Evolutionary conservation across 2,329 filamentous ascomycete species (phyloP).

Genomic region (Akanthomyces muscarius): DNA sequence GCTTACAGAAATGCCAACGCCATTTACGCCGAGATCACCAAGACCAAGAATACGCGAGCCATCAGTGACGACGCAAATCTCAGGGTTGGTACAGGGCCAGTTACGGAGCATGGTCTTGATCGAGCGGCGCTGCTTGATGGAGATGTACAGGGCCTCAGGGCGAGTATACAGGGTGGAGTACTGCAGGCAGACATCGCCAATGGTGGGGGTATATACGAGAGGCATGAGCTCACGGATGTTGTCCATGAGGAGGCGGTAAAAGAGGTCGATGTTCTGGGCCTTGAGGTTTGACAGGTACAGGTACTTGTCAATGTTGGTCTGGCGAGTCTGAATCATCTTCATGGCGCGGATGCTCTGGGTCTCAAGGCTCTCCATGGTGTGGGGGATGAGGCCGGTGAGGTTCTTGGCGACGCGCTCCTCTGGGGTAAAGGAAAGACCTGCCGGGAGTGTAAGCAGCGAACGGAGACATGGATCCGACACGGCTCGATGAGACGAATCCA

Average conservation of each 20-base stretch:
- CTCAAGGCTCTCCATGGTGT: slow-evolving; percentile 57
- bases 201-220: slow-evolving; percentile 82
- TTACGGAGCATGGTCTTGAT: slow-evolving; percentile 85
- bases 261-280: slow-evolving; percentile 72
- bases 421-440: slow-evolving; percentile 61
- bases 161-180: slow-evolving; percentile 96
- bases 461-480: neutral
- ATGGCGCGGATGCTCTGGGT: slow-evolving; percentile 64
- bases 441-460: slow-evolving; percentile 18
- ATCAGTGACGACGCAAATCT: slow-evolving; percentile 96
- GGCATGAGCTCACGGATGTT: slow-evolving; percentile 76
- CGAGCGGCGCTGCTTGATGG: slow-evolving; percentile 88
- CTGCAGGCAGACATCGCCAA: slow-evolving; percentile 93
- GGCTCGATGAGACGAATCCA: neutral
- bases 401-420: slow-evolving; percentile 61
- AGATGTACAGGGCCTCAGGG: slow-evolving; percentile 93
- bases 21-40: slow-evolving; percentile 92
- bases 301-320: slow-evolving; percentile 75
- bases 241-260: slow-evolving; percentile 77
- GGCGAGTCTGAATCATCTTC: slow-evolving; percentile 67
- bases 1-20: slow-evolving; percentile 90
- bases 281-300: slow-evolving; percentile 75
- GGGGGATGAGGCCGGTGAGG: slow-evolving; percentile 62
- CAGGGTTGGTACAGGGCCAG: slow-evolving; percentile 84
- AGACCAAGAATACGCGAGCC: slow-evolving; percentile 89